phyloP scores from a whole-genome alignment of 768 basidiomycete genomes.

The Gautieria morchelliformis region DNA sequence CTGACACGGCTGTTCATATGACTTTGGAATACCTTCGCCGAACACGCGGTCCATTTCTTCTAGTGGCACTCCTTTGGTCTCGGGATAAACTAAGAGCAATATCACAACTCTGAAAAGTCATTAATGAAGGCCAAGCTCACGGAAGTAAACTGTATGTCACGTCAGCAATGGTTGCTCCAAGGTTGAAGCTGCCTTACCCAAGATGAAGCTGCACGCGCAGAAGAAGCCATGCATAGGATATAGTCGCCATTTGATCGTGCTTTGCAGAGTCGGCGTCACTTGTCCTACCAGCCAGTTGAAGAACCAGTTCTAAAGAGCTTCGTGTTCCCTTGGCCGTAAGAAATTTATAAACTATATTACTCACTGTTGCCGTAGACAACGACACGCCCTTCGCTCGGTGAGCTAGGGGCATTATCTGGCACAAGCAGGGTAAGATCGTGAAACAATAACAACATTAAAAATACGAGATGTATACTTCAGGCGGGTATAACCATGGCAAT shows the following conservation, averaged over 20 bases:
- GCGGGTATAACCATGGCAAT: slow-evolving; percentile 80
- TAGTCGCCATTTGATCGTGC: slow-evolving; percentile 78
- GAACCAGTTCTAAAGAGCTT: slow-evolving; percentile 27
- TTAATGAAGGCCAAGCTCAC: slow-evolving; percentile 31
- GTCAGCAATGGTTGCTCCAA: not conserved
- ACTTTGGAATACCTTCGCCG: slow-evolving; percentile 53
- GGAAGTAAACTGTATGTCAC: slow-evolving; percentile 56
- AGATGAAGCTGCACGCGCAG: slow-evolving; percentile 75
- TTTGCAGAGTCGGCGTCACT: slow-evolving; percentile 79
- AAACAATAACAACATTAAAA: not conserved
- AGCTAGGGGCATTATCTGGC: slow-evolving; percentile 78
- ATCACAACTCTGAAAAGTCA: not conserved
- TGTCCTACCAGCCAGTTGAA: slow-evolving; percentile 90
- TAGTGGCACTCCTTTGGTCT: slow-evolving; percentile 77
- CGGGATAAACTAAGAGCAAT: slow-evolving; percentile 56
- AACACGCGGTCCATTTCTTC: slow-evolving; percentile 91
- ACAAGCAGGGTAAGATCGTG: slow-evolving; percentile 3
- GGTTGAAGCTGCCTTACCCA: slow-evolving; percentile 37
- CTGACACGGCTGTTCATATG: not conserved
- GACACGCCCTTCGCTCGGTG: slow-evolving; percentile 95
- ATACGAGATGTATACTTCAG: slow-evolving; percentile 44
- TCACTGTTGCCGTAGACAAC: slow-evolving; percentile 73
- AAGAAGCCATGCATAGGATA: slow-evolving; percentile 97
- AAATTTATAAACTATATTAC: slow-evolving; percentile 3
- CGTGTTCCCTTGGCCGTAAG: not conserved